Percentiles rank a stretch among this genome's conserved stretches.
These are phyloP conservation scores for Zymoseptoria crescenta DNA, from an alignment of 2,329 filamentous ascomycete species.

Conservation along the genomic window DNA sequence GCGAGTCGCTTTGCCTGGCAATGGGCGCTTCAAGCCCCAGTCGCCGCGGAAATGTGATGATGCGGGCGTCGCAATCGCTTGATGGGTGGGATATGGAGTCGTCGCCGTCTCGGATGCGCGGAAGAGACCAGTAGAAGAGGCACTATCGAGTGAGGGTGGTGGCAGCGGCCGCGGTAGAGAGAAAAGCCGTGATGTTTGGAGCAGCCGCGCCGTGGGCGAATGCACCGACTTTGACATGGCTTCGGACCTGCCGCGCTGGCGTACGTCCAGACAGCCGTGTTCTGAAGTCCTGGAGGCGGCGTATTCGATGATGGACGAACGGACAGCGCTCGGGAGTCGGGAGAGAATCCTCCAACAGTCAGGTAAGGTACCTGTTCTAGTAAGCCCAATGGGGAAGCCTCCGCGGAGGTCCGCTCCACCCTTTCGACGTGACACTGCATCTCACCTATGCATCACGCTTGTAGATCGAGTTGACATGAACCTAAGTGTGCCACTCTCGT, in stretches of 20 bases:
- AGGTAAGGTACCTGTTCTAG: no score
- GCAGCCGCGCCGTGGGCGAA: conserved; percentile 58
- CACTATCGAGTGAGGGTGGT: conserved; percentile 41
- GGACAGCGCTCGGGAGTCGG: neutral
- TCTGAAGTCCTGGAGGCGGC: neutral
- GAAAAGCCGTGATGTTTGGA: conserved; percentile 85
- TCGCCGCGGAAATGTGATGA: conserved; percentile 70
- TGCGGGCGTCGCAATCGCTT: conserved; percentile 70
- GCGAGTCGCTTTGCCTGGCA: conserved; percentile 69
- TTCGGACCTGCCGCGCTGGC: neutral
- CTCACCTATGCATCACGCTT: no score
- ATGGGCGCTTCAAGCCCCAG: conserved; percentile 83
- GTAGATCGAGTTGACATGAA: no score
- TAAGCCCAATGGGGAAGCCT: no score
- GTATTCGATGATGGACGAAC: neutral
- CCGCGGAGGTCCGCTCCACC: no score
- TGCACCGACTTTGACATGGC: conserved; percentile 32
- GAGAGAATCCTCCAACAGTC: no score
- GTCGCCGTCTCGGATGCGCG: conserved; percentile 63
- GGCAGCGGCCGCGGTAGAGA: conserved; percentile 72
- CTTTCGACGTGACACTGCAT: no score
- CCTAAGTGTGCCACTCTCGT: no score
- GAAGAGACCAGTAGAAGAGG: conserved; percentile 42
- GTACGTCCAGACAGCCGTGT: neutral
- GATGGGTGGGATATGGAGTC: conserved; percentile 67